A percentile compares a stretch with the other conserved stretches of the same genome.
These are phyloP conservation scores for Anisodus tanguticus DNA, from an alignment of 257 asterid genomes.

Conservation along the genomic window DNA sequence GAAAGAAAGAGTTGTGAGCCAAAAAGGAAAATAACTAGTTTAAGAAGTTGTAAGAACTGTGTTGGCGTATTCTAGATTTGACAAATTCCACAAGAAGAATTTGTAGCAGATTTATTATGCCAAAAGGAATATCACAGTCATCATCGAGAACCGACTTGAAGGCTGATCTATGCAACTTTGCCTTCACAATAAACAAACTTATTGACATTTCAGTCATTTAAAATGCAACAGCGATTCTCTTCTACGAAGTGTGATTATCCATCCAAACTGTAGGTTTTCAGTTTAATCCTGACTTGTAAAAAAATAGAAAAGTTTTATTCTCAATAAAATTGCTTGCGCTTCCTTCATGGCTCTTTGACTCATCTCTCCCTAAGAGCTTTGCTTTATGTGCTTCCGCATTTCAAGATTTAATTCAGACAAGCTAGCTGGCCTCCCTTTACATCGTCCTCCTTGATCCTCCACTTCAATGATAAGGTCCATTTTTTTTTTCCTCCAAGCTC, in stretches of 20 bases:
- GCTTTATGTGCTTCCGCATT: no score
- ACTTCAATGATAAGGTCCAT: no score
- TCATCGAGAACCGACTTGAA: neutral
- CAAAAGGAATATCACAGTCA: neutral
- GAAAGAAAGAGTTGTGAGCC: conserved; percentile 12
- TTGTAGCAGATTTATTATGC: neutral
- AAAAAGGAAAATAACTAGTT: conserved; percentile 13
- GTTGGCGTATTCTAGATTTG: neutral
- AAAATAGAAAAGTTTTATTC: no score
- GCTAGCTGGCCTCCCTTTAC: no score
- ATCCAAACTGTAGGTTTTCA: no score
- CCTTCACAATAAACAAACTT: conserved; percentile 12
- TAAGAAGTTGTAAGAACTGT: neutral
- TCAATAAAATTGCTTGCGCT: no score
- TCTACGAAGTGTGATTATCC: neutral
- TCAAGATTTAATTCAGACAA: no score
- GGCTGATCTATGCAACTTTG: neutral
- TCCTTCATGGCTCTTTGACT: no score
- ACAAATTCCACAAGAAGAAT: neutral
- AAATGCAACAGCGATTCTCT: conserved; percentile 16
- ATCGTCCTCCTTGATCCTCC: no score
- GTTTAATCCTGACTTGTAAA: no score
- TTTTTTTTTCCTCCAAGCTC: no score
- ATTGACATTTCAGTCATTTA: neutral
- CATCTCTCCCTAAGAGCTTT: no score